phyloP scores from a whole-genome alignment of 164 flowering plant species.

The Nymphaea thermarum region DNA sequence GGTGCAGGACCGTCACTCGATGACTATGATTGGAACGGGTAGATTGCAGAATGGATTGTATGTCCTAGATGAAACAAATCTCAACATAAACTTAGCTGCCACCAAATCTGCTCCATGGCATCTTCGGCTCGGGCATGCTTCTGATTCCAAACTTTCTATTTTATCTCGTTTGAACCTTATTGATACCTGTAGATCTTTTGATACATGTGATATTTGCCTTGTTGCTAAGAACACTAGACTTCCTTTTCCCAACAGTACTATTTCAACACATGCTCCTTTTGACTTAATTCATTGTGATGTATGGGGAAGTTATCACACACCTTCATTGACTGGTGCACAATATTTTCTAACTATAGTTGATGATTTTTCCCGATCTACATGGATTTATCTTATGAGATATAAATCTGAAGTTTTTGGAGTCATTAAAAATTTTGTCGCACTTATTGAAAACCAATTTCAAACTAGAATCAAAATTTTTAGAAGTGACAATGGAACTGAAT shows the following conservation, averaged over 20 bases:
- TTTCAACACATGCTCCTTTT: neutral
- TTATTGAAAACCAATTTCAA: neutral
- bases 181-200: too few species aligned
- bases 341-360: constrained; percentile 2
- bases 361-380: neutral
- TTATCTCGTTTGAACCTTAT: neutral
- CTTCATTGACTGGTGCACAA: neutral
- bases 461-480: neutral
- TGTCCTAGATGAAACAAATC: neutral
- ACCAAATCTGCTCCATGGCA: neutral
- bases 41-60: neutral
- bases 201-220: neutral
- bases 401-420: neutral
- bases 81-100: neutral
- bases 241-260: neutral
- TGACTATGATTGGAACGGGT: neutral
- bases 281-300: constrained; percentile 1
- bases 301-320: neutral
- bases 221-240: neutral
- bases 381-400: neutral
- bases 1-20: neutral
- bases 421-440: neutral
- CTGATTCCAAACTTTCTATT: neutral
- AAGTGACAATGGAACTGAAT: neutral
- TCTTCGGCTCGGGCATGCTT: neutral